Evolutionary conservation across 371 early-diverging fungal species (phyloP), one percentile per base, ranked within the genome.

Genomic region (Caulochytrium protostelioides): DNA sequence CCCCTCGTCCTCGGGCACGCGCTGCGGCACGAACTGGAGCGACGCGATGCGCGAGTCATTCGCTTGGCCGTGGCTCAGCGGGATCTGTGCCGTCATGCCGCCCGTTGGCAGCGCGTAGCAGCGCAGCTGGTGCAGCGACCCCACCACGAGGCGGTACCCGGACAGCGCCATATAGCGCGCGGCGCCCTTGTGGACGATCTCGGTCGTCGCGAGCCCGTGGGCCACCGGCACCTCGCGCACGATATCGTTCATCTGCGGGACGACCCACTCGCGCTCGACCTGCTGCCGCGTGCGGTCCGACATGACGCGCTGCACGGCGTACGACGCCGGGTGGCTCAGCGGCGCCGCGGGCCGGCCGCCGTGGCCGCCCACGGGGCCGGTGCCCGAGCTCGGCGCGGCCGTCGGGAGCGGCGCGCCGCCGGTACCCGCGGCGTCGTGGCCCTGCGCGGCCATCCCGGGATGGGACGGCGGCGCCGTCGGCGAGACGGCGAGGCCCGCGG

Each of bases 1-100:
- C 0, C 72, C 72, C 26, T 71, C 65, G 19, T 70, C 53, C 4
- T 39, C 43, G 2, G 62, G 57, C 0, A 35, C 31, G 14, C 41
- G 42, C 4, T 34, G 33, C 4, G 51, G 48, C 4, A 43, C 41
- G 32, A 48, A 50, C 2, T 7, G 6, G 16, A 15, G 6, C 30
- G 30, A 30, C 6, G 30, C 8, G 16, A 13, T 8, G 7, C 30
- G 18, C 26, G 26, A 26, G n/a, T 26, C 9, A 9, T 10, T 26
- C n/a, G 27, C 10, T 10, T n/a, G 9, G 9, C 27, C 9, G n/a
- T 26, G 10, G n/a, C 9, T 26, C 27, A 26, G 27, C 9, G 9
- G 27, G n/a, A 9, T 26, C n/a, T 26, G n/a, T 26, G 10, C n/a
- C n/a, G 9, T n/a, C n/a, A n/a, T n/a, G n/a, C n/a, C 27, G 27